phyloP scores from a whole-genome alignment of 1,284 basidiomycete genomes.

The Malassezia obtusa region DNA sequence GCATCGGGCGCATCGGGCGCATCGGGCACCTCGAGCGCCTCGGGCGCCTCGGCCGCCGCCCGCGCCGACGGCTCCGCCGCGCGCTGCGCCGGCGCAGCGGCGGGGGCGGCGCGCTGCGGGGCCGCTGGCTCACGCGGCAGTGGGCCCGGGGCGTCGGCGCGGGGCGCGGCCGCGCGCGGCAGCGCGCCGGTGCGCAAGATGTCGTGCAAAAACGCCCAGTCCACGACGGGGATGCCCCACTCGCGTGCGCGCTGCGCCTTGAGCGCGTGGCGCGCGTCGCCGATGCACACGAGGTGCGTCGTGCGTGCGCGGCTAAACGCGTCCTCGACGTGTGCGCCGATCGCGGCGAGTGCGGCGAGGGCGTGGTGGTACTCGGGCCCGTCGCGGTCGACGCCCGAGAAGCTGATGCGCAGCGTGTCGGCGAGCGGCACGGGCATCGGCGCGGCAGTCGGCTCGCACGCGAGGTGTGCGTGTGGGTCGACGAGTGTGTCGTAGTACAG shows the following conservation, averaged over 20 bases:
- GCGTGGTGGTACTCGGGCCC: conserved; percentile 30
- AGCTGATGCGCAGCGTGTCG: conserved; percentile 13
- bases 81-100: too few relatives aligned
- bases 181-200: background rate
- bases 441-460: conserved; percentile 20
- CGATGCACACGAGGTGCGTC: conserved; percentile 26
- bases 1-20: too few relatives aligned
- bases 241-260: conserved; percentile 8
- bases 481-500: conserved; percentile 25
- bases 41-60: too few relatives aligned
- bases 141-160: background rate
- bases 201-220: background rate
- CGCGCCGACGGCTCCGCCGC: background rate
- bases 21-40: too few relatives aligned
- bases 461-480: conserved; percentile 22
- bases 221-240: conserved; percentile 11
- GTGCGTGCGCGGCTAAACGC: conserved; percentile 17
- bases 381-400: conserved; percentile 24
- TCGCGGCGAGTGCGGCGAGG: conserved; percentile 20
- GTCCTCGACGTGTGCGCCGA: conserved; percentile 21
- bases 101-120: background rate
- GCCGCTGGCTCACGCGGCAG: background rate
- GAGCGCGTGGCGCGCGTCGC: conserved; percentile 8
- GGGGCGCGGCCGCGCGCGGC: background rate
- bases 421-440: conserved; percentile 21